These are phyloP conservation scores for Lichtheimia hyalospora DNA, from an alignment of 371 early-diverging fungal species.

Conservation along the genomic window DNA sequence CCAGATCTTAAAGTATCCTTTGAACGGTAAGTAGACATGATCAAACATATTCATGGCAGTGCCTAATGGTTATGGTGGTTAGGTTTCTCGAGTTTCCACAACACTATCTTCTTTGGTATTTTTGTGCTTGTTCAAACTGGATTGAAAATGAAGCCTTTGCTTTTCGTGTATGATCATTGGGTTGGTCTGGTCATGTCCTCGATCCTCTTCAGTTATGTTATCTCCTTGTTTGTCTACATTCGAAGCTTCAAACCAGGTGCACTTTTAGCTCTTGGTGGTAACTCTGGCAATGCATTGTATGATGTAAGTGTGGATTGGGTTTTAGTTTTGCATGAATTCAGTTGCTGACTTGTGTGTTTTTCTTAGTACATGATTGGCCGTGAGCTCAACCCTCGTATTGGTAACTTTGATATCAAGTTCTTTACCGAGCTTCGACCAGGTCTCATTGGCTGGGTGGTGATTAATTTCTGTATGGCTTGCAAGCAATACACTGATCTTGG, in stretches of 20 bases:
- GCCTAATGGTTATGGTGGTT: neutral
- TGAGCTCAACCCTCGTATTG: conserved; percentile 86
- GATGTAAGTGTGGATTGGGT: conserved; percentile 58
- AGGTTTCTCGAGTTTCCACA: conserved; percentile 51
- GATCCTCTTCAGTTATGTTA: conserved; percentile 62
- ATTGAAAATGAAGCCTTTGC: conserved; percentile 32
- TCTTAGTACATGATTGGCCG: conserved; percentile 76
- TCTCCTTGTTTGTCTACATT: conserved; percentile 73
- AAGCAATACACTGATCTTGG: conserved; percentile 73
- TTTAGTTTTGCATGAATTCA: neutral
- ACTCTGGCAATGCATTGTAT: conserved; percentile 83
- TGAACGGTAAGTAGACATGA: conserved; percentile 63
- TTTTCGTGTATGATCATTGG: conserved; percentile 81
- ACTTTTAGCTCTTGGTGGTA: conserved; percentile 86
- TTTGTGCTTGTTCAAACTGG: conserved; percentile 26
- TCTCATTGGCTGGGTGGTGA: conserved; percentile 79
- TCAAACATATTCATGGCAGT: neutral
- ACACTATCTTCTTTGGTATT: conserved; percentile 52
- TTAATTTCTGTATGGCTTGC: conserved; percentile 76
- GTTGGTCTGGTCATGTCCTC: conserved; percentile 72
- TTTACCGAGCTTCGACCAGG: conserved; percentile 93
- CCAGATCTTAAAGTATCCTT: conserved; percentile 60
- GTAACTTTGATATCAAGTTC: conserved; percentile 89
- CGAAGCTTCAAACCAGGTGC: conserved; percentile 68
- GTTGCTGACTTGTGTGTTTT: neutral